A percentile compares a stretch with the other conserved stretches of the same genome.
These are phyloP conservation scores for Phialophora chinensis DNA, from an alignment of 2,329 filamentous ascomycete genomes.

Conservation along the genomic window DNA sequence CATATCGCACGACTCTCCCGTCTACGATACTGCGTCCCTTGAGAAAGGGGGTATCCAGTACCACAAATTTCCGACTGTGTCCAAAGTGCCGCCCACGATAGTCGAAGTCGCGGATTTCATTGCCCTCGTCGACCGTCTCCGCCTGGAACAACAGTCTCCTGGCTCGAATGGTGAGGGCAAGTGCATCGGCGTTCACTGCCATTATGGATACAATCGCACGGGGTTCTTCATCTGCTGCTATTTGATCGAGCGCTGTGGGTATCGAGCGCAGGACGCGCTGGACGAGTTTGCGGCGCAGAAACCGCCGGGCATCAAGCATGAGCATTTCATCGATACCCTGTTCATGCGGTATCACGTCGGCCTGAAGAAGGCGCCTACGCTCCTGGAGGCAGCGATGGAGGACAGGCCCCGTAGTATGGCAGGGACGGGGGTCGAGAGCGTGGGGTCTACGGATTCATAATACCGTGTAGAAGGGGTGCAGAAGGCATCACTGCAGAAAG, in stretches of 20 bases:
- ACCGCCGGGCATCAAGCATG: constrained; percentile 84
- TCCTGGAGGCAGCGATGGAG: neutral
- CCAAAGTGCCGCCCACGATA: constrained; percentile 78
- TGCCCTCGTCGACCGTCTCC: constrained; percentile 64
- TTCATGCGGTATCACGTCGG: constrained; percentile 75
- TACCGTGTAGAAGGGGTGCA: neutral
- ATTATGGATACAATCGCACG: constrained; percentile 94
- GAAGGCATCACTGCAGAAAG: neutral
- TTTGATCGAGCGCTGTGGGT: constrained; percentile 79
- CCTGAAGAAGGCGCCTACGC: constrained; percentile 46
- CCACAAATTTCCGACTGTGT: constrained; percentile 89
- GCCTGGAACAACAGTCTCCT: constrained; percentile 47
- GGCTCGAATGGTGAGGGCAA: constrained; percentile 43
- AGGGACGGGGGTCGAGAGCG: constrained; percentile 2
- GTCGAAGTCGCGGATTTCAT: constrained; percentile 68
- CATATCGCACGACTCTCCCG: constrained; percentile 87
- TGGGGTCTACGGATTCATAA: constrained; percentile 9
- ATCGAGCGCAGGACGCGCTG: constrained; percentile 75
- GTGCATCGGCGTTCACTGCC: constrained; percentile 84
- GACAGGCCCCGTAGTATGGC: neutral
- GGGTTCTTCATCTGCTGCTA: constrained; percentile 91
- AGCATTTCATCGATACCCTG: constrained; percentile 83
- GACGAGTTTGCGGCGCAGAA: constrained; percentile 74
- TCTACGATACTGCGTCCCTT: constrained; percentile 79
- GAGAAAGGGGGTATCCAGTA: constrained; percentile 72